These are phyloP conservation scores for Thielaviopsis populi DNA, from an alignment of 2,329 filamentous ascomycete species.

Conservation along the genomic window DNA sequence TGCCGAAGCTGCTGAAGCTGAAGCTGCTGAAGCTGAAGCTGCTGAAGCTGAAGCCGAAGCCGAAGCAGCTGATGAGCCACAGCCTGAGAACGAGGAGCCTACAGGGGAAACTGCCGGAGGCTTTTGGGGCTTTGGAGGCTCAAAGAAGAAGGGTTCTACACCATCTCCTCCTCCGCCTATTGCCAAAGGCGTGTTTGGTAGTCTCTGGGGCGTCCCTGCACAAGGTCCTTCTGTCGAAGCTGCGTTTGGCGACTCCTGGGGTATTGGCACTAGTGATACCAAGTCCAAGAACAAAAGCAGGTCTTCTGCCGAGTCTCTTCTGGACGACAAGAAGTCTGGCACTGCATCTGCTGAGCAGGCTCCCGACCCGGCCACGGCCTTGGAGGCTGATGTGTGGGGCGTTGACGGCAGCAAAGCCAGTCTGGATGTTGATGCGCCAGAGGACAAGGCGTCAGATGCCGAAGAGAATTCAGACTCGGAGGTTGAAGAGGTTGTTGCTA, in stretches of 20 bases:
- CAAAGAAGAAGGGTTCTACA: conserved; percentile 8
- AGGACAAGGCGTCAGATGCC: conserved; percentile 15
- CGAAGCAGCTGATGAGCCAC: conserved; percentile 23
- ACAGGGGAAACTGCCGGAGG: not conserved
- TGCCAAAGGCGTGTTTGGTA: conserved; percentile 6
- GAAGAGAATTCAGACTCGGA: conserved; percentile 20
- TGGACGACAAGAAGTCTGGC: conserved; percentile 21
- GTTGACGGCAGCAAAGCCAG: conserved; percentile 20
- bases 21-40: conserved; percentile 25
- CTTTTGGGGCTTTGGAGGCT: conserved; percentile 5
- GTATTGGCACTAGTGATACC: conserved; percentile 1
- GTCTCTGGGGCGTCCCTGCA: conserved; percentile 8
- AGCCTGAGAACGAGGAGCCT: not conserved
- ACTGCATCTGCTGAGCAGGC: not conserved
- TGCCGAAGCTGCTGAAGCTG: conserved; percentile 18
- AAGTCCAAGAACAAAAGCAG: conserved; percentile 7
- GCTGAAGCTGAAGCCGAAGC: conserved; percentile 25
- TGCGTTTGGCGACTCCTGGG: conserved; percentile 14
- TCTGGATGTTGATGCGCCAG: conserved; percentile 19
- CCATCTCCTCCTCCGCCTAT: not conserved
- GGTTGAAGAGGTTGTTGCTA: conserved; percentile 24
- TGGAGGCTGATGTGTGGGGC: not conserved
- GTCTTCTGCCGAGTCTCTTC: not conserved
- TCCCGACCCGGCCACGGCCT: not conserved
- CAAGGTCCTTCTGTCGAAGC: not conserved